Evolutionary conservation across 768 basidiomycete genomes (phyloP), one percentile per base, ranked within the genome.

Genomic region (Rhodotorula diobovata): DNA sequence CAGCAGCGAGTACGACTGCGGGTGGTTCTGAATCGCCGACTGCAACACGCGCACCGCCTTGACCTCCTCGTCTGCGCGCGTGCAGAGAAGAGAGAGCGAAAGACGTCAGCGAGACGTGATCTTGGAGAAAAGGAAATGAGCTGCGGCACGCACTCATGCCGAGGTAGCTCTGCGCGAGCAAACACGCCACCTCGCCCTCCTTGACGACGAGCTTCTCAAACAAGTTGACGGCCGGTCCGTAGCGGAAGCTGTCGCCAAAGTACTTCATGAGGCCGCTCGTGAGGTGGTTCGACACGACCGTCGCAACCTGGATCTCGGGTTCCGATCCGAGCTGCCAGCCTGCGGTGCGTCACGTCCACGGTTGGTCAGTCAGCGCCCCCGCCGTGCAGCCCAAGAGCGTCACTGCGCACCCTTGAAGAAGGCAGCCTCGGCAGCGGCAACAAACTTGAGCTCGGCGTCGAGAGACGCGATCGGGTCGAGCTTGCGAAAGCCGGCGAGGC

Each of bases 241-340:
- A 78, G 18, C 95, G 84, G 63, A 89, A 93, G 63, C 90, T 88
- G 77, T 93, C 91, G 5, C 93, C 91, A 77, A 99, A 98, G 81
- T 98, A 97, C 79, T 98, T 98, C 84, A 97, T 86, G 75, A 98
- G 86, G 1, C 90, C 95, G 20, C 93, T 89, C 0, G 93, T 94
- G 34, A 99, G 85, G 79, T 98, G 96, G 79, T 99, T 99, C 34
- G 93, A 94, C 10, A 96, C 92, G 39, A 93, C 84, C 6, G 93
- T 95, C 2, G 96, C 96, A 23, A 99, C 95, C 79, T 99, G 96
- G 34, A 98, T 95, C 81, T 99, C 96, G 0, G 96, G 96, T 74
- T 98, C 96, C 0, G 93, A 96, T 5, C 95, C 96, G 15, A 98
- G 90, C 79, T 96, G 94, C 96, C 96, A 98, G 45, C 95, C 93